Evolutionary conservation across 345 rosid genomes (phyloP).

Genomic region (Aurinia saxatilis): DNA sequence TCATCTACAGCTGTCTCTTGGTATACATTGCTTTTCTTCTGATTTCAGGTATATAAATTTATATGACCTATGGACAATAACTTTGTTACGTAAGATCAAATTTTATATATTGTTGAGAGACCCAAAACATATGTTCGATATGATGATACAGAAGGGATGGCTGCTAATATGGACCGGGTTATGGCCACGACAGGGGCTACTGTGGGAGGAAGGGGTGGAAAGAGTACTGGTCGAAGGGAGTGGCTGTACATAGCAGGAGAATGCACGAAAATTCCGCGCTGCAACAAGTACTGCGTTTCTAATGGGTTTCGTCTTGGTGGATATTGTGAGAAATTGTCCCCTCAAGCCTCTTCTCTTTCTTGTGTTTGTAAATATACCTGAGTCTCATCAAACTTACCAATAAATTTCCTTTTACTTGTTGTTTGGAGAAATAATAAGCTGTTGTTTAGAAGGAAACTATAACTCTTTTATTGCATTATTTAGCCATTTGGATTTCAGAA

Average conservation of each 20-base stretch:
- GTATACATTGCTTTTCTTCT: neutral
- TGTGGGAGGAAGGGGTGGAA: neutral
- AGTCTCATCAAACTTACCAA: neutral
- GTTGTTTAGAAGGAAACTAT: too few species aligned
- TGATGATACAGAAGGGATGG: constrained; percentile 1
- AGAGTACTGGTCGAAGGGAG: constrained; percentile 10
- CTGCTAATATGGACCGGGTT: neutral
- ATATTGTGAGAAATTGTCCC: constrained; percentile 24
- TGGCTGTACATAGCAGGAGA: constrained; percentile 25
- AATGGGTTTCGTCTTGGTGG: constrained; percentile 27
- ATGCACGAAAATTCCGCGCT: constrained; percentile 18
- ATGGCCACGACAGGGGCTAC: neutral
- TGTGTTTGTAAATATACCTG: constrained; percentile 25
- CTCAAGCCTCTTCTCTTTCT: constrained; percentile 19
- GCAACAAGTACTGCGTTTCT: constrained; percentile 23
- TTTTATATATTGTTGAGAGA: neutral
- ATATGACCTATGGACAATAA: neutral
- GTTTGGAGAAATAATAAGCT: too few species aligned
- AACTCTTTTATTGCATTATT: neutral
- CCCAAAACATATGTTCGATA: neutral
- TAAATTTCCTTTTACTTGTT: neutral
- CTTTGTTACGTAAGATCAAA: neutral
- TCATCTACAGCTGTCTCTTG: neutral
- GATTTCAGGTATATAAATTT: neutral
- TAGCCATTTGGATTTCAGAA: neutral